Base-by-base conservation (phyloP, 179 eudicot genomes). In the Amaranthus tricolor region DNA sequence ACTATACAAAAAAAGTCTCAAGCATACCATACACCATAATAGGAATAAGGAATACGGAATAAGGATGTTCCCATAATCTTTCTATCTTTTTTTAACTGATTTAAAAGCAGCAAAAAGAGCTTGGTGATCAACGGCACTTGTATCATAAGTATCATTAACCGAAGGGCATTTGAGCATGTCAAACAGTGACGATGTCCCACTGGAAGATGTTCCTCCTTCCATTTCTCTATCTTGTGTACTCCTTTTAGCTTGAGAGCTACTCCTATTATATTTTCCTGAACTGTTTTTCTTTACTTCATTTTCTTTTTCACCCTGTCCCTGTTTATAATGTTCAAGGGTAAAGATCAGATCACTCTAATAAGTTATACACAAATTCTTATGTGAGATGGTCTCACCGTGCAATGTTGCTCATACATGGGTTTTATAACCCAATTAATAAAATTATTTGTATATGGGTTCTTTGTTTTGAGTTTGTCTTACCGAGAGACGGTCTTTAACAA, bases 41-140 rank as follows among this genome's bases (percentile, higher is more conserved):
- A n/a, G n/a, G n/a, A n/a, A n/a, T n/a, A n/a, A n/a, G n/a, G n/a
- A n/a, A n/a, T 31, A 24, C 0, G 24, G 24, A 24, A 5, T 62
- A 74, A 71, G 17, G 68, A 55, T 78, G 79, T 70, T 68, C 75
- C 51, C 13, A 80, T 78, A 72, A 87, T 58, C 85, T 84, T 92
- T 15, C 82, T 59, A 7, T 86, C 84, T 80, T 86, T 90, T 82
- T 88, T 90, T 11, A 31, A 88, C 90, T 57, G 88, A 75, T 78
- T 82, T 90, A 62, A 92, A 92, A 64, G 96, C 85, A 66, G 91
- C 90, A 79, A 86, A 85, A 13, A 84, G 86, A 61, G 88, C 84
- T 78, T 90, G 85, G 50, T 88, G 84, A 74, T 84, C 94, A 62
- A 84, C 83, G 2, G 40, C 67, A 73, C 59, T 61, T n/a, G 40